Evolutionary conservation across 148 eudicot genomes (phyloP).

Genomic region (Dysphania ambrosioides): DNA sequence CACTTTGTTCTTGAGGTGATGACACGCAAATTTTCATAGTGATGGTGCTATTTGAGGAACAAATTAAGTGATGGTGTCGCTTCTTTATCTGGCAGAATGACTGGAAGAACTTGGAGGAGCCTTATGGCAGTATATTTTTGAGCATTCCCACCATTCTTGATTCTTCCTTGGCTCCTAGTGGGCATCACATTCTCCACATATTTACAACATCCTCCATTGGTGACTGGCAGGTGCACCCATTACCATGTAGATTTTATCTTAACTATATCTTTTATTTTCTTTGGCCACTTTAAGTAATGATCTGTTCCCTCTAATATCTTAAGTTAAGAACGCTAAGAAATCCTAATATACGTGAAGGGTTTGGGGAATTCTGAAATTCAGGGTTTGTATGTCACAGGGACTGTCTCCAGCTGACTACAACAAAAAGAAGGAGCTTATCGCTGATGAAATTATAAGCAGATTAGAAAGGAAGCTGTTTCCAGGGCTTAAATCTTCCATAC

Average conservation of each 20-base stretch:
- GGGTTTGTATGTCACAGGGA: constrained; percentile 44
- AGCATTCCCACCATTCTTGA: constrained; percentile 98
- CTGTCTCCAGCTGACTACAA: constrained; percentile 65
- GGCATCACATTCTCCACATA: constrained; percentile 88
- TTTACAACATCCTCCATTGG: constrained; percentile 88
- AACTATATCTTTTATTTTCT: not conserved
- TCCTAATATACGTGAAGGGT: not conserved
- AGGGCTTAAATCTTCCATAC: constrained; percentile 74
- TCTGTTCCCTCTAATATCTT: not conserved
- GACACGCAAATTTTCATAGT: not conserved
- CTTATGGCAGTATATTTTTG: constrained; percentile 95
- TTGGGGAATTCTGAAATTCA: not conserved
- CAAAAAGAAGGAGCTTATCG: constrained; percentile 77
- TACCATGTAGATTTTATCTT: not conserved
- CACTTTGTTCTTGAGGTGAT: constrained; percentile 92
- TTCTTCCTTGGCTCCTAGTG: constrained; percentile 84
- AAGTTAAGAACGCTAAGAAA: constrained; percentile 8
- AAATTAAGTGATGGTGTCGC: constrained; percentile 2
- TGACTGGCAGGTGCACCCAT: constrained; percentile 74
- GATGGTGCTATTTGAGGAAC: not conserved
- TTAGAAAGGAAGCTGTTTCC: constrained; percentile 86
- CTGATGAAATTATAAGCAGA: constrained; percentile 79
- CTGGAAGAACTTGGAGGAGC: constrained; percentile 66
- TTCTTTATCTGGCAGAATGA: constrained; percentile 49
- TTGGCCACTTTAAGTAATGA: not conserved